Conservation (phyloP, 2,329 filamentous ascomycete genomes). For the Aspergillus ibericus region DNA sequence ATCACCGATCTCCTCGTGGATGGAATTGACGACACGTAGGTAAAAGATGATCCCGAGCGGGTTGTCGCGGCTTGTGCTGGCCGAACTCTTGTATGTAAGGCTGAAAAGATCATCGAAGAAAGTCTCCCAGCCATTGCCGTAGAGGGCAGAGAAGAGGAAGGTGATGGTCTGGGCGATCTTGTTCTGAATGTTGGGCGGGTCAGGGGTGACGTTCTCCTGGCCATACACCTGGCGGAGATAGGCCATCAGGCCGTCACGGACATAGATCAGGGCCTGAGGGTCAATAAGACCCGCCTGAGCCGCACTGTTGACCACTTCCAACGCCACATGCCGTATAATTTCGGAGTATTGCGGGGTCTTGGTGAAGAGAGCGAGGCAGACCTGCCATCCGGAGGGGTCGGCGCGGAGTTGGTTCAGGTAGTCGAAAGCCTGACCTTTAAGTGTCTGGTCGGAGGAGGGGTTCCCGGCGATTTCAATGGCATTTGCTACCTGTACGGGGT, state of each 20-base stretch:
- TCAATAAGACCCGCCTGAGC: constrained; percentile 79
- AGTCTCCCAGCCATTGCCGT: constrained; percentile 79
- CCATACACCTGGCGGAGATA: constrained; percentile 79
- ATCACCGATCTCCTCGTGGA: constrained; percentile 97
- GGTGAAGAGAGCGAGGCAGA: constrained; percentile 82
- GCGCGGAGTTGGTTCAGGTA: constrained; percentile 70
- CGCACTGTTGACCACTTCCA: constrained; percentile 92
- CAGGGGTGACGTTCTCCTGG: constrained; percentile 57
- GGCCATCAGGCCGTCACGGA: constrained; percentile 77
- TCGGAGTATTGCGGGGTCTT: constrained; percentile 74
- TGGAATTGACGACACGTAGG: constrained; percentile 79
- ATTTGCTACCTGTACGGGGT: constrained; percentile 72
- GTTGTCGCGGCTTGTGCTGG: constrained; percentile 65
- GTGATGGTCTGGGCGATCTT: constrained; percentile 96
- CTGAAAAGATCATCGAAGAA: constrained; percentile 89
- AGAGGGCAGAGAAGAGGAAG: constrained; percentile 85
- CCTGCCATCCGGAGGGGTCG: constrained; percentile 85
- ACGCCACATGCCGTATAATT: constrained; percentile 80
- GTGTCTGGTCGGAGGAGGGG: constrained; percentile 69
- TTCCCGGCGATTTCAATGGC: constrained; percentile 94
- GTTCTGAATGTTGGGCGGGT: constrained; percentile 81
- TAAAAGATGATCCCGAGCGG: constrained; percentile 78
- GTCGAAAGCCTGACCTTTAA: constrained; percentile 73
- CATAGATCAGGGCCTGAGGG: constrained; percentile 66
- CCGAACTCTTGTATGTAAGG: constrained; percentile 64